Conservation (phyloP, 2,329 filamentous ascomycete genomes). For the Niveomyces coronatus region DNA sequence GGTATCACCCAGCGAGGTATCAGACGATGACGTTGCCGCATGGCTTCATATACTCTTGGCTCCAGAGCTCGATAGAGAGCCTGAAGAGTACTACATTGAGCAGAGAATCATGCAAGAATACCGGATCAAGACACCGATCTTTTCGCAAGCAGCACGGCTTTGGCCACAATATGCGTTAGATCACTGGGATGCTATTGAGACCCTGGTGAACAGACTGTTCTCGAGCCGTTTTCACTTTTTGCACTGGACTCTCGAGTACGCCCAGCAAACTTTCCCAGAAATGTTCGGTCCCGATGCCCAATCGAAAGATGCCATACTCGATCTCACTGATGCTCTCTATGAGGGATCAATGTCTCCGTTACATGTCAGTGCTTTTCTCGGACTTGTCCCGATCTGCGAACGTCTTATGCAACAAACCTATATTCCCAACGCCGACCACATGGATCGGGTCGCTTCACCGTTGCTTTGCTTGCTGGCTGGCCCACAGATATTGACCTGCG, state of each 20-base stretch:
- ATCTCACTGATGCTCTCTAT: slow-evolving; percentile 21
- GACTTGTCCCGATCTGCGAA: slow-evolving; percentile 17
- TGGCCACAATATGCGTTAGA: slow-evolving; percentile 19
- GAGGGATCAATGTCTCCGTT: slow-evolving; percentile 20
- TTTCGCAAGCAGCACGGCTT: slow-evolving; percentile 16
- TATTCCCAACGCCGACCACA: slow-evolving; percentile 11
- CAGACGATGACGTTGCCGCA: slow-evolving; percentile 1
- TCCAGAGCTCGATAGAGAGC: slow-evolving; percentile 15
- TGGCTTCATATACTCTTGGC: slow-evolving; percentile 8
- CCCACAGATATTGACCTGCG: slow-evolving; percentile 14
- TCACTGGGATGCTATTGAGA: slow-evolving; percentile 19
- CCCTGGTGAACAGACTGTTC: slow-evolving; percentile 21
- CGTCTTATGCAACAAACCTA: slow-evolving; percentile 12
- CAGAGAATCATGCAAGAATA: slow-evolving; percentile 14
- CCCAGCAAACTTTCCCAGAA: slow-evolving; percentile 19
- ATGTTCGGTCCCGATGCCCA: slow-evolving; percentile 15
- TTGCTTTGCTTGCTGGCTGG: slow-evolving; percentile 26
- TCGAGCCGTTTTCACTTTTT: slow-evolving; percentile 21
- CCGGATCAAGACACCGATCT: slow-evolving; percentile 16
- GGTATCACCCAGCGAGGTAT: not conserved
- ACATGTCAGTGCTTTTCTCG: slow-evolving; percentile 25
- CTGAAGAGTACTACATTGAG: slow-evolving; percentile 19
- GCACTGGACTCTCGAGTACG: slow-evolving; percentile 27
- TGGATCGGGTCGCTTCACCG: slow-evolving; percentile 19
- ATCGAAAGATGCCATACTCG: slow-evolving; percentile 15